Evolutionary conservation across 495 filamentous ascomycete genomes (phyloP), one percentile per base, ranked within the genome.

Genomic region (Lindgomyces ingoldianus): DNA sequence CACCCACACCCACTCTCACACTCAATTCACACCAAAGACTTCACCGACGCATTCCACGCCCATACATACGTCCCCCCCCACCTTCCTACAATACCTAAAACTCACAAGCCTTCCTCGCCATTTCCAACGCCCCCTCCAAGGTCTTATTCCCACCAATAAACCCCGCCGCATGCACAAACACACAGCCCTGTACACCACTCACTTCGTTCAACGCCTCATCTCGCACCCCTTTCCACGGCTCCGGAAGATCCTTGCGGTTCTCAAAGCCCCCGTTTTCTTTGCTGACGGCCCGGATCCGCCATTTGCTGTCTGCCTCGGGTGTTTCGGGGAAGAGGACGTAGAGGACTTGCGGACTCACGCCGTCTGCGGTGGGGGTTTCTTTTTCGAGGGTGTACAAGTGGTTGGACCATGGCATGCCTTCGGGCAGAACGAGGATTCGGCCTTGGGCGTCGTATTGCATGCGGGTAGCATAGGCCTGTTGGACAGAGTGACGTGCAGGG

Each of bases 121-220:
- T 93, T 50, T 85, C 84, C 72, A 90, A 80, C 25, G 87, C 93
- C n/a, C 94, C 95, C 51, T 95, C 91, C 71, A 87, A 91, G 0
- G 87, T 93, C 79, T 87, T 87, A 74, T 96, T 95, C 2, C 94
- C 94, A 18, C 95, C 94, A 74, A 98, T 96, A 74, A 98, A 98
- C 3, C 94, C 95, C 55, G 86, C 88, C 8, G 94, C 93, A 70
- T 98, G 94, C 55, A 96, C 89, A 74, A 98, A 98, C 22, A 98
- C 85, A 41, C 89, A 84, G 4, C 93, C 94, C 26, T 78, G 77
- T 3, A 94, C 79, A 0, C 91, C 91, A 33, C 84, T 76, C 6
- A 95, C 81, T 59, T 84, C 79, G 72, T 91, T 89, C 60, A 98
- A 77, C 72, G 91, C 83, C 68, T 89, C 85, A 72, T 98, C 94